Evolutionary conservation across 2,329 filamentous ascomycete species (phyloP), one percentile per base, ranked within the genome.

Genomic region (Colletotrichum chrysophilum): DNA sequence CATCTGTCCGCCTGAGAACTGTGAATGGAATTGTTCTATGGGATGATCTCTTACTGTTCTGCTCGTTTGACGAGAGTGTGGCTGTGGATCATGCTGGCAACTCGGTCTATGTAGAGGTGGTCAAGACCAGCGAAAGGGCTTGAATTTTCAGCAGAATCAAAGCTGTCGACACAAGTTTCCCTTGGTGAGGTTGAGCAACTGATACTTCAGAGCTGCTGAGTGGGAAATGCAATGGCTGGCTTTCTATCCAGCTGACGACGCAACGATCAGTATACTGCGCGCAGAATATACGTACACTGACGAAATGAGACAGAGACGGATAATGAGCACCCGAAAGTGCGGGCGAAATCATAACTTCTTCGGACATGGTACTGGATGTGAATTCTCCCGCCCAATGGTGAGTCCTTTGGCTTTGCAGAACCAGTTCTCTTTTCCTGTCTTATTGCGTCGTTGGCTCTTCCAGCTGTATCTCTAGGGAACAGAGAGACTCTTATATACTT

Each of bases 161-260:
- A 43, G 16, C 2, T 18, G 16, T 43, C 16, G 8, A 10, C 4
- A 9, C 2, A 18, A 3, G 2, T 5, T 21, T 9, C 2, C 10
- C 10, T 21, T 48, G 10, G 10, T 7, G 10, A 21, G 18, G n/a
- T 21, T 48, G 5, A 21, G 2, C 9, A 2, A 48, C 10, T 48
- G n/a, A 48, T n/a, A 13, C 5, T 13, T 7, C 0, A 48, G 43
- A n/a, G 4, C 1, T 21, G 9, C 4, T 2, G 10, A 48, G 0
- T 21, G 10, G 5, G 43, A 48, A 5, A 7, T 21, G 43, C 43
- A 10, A 48, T 48, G 43, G 18, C 43, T 21, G 43, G 10, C 1
- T 21, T 7, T n/a, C 43, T 21, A 7, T 12, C 43, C 43, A 48
- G 43, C 43, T 21, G 43, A 48, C 18, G 10, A 12, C 10, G 4